Evolutionary conservation across 2,329 filamentous ascomycete genomes (phyloP), one percentile per base, ranked within the genome.

Genomic region (Polytolypa hystricis): DNA sequence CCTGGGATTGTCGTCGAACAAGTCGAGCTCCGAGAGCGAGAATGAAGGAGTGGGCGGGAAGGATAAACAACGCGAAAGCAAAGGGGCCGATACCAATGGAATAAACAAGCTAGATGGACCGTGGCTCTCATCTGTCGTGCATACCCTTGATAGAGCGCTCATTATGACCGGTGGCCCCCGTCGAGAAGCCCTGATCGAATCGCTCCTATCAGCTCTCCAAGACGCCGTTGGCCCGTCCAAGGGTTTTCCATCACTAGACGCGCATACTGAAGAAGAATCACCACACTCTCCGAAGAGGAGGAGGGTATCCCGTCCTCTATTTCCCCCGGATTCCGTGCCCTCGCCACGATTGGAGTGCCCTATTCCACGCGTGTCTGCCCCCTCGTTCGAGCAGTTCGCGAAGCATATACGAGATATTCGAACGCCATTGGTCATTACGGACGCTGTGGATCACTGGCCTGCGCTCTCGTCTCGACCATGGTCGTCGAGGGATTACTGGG

Each of bases 401-500:
- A 53, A 60, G 1, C 73, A 81, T 52, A 70, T 85, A 27, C 53
- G 60, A 15, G 51, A 62, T 4, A 42, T 44, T 7, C 56, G 65
- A 35, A 56, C 58, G 1, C 85, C 89, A 0, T 46, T 93, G 3
- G 67, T 95, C 7, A 77, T 96, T 29, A 74, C 72, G 0, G 70
- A 72, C 35, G 62, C 79, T 1, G 67, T 83, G 2, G 56, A 69
- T 0, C 60, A 76, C 45, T 96, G 89, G 89, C 85, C 87, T 0
- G 87, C 89, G 0, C 58, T 81, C n/a, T 67, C 64, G 2, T 63
- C 68, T 1, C 66, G 69, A 1, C 73, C 76, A 0, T 98, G 91
- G 91, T 68, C 64, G 6, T 74, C 69, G n/a, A 77, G 79, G 0
- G 63, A 65, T 0, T 94, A 95, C 56, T 75, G 94, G 39, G 66